Conservation (phyloP, 2,329 filamentous ascomycete species). For the Trichophyton schoenleinii region DNA sequence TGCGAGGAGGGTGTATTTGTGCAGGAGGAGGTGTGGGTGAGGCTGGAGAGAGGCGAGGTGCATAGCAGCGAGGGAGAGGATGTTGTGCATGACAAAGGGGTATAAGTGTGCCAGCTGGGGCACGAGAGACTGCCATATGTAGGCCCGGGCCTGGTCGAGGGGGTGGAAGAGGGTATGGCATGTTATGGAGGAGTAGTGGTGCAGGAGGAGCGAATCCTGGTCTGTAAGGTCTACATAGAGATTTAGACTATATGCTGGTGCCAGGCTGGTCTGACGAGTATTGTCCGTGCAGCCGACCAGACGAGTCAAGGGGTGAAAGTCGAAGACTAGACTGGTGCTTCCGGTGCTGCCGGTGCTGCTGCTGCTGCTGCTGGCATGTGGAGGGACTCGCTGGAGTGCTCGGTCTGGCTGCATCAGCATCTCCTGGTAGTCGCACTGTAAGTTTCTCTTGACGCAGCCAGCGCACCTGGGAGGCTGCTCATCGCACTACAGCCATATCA, state of each 20-base stretch:
- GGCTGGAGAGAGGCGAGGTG: constrained; percentile 14
- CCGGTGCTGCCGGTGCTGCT: too few species aligned
- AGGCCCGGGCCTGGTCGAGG: constrained; percentile 2
- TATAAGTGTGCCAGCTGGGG: constrained; percentile 15
- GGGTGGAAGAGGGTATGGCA: constrained; percentile 16
- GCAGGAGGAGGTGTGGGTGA: constrained; percentile 7
- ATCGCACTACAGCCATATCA: constrained; percentile 12
- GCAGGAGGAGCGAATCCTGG: constrained; percentile 31
- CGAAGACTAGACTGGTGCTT: background rate
- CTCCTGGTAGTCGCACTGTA: constrained; percentile 15
- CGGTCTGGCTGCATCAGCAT: background rate
- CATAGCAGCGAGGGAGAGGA: constrained; percentile 17
- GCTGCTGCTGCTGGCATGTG: too few species aligned
- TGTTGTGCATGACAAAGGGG: constrained; percentile 17
- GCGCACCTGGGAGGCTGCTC: constrained; percentile 14
- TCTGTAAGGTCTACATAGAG: constrained; percentile 16
- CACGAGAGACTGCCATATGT: constrained; percentile 15
- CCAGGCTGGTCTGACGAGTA: too few species aligned
- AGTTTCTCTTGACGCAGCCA: constrained; percentile 16
- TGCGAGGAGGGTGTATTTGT: constrained; percentile 17
- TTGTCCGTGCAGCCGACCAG: too few species aligned
- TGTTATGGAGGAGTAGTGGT: constrained; percentile 27
- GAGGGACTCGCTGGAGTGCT: too few species aligned
- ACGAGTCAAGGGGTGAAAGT: background rate
- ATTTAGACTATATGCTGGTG: too few species aligned